These are phyloP conservation scores for Coriolopsis trogii DNA, from an alignment of 1,284 basidiomycete species.

Conservation along the genomic window DNA sequence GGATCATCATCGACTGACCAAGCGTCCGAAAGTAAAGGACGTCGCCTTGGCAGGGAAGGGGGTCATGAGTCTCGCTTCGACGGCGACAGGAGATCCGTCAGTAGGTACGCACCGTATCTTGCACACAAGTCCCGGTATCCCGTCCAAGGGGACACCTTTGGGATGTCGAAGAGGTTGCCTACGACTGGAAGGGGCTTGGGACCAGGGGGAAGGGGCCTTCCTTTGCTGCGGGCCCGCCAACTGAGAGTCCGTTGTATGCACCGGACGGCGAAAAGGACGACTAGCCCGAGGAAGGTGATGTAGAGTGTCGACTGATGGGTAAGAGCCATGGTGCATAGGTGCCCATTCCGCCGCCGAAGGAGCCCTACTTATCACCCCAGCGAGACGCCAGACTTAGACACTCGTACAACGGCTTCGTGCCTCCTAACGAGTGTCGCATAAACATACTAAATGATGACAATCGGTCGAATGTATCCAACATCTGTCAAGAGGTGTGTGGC, in stretches of 20 bases:
- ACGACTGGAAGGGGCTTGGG: constrained; percentile 12
- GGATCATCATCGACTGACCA: constrained; percentile 14
- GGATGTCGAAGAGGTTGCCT: constrained; percentile 17
- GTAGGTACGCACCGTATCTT: constrained; percentile 7
- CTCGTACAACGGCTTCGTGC: too few relatives aligned
- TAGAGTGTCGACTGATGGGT: too few relatives aligned
- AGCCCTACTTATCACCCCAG: too few relatives aligned
- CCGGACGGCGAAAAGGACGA: not conserved
- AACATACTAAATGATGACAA: too few relatives aligned
- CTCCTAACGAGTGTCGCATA: too few relatives aligned
- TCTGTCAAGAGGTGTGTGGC: too few relatives aligned
- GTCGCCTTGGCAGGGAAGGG: constrained; percentile 14
- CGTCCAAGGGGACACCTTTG: constrained; percentile 9
- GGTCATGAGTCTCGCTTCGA: not conserved
- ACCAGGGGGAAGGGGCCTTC: constrained; percentile 18
- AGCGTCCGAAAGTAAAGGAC: constrained; percentile 22
- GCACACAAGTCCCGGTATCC: constrained; percentile 11
- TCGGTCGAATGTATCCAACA: too few relatives aligned
- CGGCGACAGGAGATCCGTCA: not conserved
- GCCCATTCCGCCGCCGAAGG: too few relatives aligned
- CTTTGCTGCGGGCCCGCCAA: constrained; percentile 17
- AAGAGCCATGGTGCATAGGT: too few relatives aligned
- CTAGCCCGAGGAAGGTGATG: too few relatives aligned
- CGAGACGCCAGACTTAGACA: too few relatives aligned
- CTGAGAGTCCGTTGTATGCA: not conserved